These are phyloP conservation scores for Delonix regia DNA, from an alignment of 306 rosid genomes.

Conservation along the genomic window DNA sequence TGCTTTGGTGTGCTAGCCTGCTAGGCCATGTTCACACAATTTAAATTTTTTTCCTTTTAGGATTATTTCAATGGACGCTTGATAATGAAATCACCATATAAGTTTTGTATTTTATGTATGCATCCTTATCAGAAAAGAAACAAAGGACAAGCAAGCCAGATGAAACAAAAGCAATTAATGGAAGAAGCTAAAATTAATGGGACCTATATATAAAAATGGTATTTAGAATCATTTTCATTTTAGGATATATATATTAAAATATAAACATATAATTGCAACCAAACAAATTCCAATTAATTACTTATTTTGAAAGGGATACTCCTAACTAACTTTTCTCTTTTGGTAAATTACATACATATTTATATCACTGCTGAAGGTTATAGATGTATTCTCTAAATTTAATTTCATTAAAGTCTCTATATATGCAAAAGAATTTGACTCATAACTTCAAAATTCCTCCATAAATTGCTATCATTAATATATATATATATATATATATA, in stretches of 20 bases:
- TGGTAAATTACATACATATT: neutral
- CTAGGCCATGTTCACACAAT: constrained; percentile 24
- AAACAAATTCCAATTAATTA: neutral
- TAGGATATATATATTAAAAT: neutral
- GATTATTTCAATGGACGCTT: constrained; percentile 37
- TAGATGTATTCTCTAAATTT: neutral
- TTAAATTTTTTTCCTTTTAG: constrained; percentile 28
- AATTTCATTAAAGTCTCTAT: neutral
- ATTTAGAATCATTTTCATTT: neutral
- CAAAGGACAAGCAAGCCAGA: constrained; percentile 32
- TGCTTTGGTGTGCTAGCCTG: constrained; percentile 19
- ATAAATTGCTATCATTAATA: neutral
- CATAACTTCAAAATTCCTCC: constrained; percentile 7
- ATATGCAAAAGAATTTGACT: neutral
- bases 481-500: no score
- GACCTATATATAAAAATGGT: neutral
- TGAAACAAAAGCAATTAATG: constrained; percentile 34
- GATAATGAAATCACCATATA: constrained; percentile 34
- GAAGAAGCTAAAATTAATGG: constrained; percentile 20
- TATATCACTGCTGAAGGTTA: neutral
- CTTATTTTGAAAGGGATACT: neutral
- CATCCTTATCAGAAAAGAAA: constrained; percentile 37
- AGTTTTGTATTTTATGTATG: constrained; percentile 38
- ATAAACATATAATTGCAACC: constrained; percentile 17
- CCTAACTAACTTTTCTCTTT: neutral